Evolutionary conservation across 1,284 basidiomycete species (phyloP), one percentile per base, ranked within the genome.

Genomic region (Cryptococcus sp.): DNA sequence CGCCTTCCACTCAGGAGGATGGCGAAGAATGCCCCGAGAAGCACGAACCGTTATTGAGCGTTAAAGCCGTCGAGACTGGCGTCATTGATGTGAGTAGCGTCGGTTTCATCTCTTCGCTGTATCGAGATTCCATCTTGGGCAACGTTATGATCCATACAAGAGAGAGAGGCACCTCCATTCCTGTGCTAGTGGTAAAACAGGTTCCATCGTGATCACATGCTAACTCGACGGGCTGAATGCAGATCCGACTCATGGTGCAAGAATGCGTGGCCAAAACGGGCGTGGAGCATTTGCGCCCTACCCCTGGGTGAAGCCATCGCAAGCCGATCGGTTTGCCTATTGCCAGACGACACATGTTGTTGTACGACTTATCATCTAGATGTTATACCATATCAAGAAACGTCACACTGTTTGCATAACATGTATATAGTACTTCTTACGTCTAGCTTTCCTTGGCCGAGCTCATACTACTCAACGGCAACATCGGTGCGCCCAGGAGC

Each of bases 41-140:
- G 5, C 71, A 73, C 49, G 74, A 73, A 56, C 73, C 76, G 3
- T 50, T 77, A 81, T 88, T 81, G 77, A 91, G 62, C 81, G 90
- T 77, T n/a, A 72, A 74, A 31, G 88, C 88, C 7, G 87, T 93
- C 6, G 89, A 91, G 69, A 93, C 91, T 2, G 91, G 91, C 2
- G 85, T 93, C 39, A 86, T 93, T 54, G 90, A 89, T 74, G 91
- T 88, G 72, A 73, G 86, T 74, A 7, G 7, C 41, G 20, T 41
- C 42, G 39, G 35, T 3, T 3, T 31, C 38, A 31, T 25, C 25
- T 25, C 25, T 6, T 25, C 25, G 25, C 25, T 25, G 25, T 6
- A 3, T 25, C 25, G 6, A 25, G 6, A 6, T 25, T 3, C 25
- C 25, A 50, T 50, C 5, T 11, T 20, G 17, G 22, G 40, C 38